Conservation (phyloP, 2,329 filamentous ascomycete genomes). For the Fusarium pseudoanthophilum region DNA sequence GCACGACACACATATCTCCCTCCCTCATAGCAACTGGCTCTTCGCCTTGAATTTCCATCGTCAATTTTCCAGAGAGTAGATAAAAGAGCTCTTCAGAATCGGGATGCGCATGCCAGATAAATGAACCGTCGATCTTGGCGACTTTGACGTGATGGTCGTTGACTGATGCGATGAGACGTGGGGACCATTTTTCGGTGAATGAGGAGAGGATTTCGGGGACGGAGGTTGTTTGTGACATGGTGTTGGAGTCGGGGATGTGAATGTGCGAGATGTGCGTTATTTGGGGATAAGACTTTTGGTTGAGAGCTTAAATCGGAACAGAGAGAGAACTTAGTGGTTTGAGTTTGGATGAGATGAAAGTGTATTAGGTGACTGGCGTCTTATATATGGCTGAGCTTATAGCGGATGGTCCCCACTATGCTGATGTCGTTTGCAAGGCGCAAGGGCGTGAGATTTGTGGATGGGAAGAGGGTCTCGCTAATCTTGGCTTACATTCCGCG, state of each 20-base stretch:
- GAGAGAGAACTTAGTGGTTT: not conserved
- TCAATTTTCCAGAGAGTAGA: slow-evolving; percentile 50
- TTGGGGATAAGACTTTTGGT: rapidly evolving
- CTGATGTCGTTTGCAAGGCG: slow-evolving; percentile 13
- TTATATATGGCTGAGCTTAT: not conserved
- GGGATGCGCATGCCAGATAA: slow-evolving; percentile 55
- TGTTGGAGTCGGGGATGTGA: not conserved
- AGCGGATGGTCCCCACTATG: not conserved
- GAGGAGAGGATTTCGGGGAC: slow-evolving; percentile 43
- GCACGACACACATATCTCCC: slow-evolving; percentile 51
- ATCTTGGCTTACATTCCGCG: not conserved
- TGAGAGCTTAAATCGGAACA: too few species aligned
- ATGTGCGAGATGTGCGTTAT: too few species aligned
- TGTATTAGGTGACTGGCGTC: not conserved
- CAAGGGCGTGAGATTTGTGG: slow-evolving; percentile 9
- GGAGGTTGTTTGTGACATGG: slow-evolving; percentile 36
- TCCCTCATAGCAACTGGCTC: slow-evolving; percentile 45
- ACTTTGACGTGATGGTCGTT: slow-evolving; percentile 55
- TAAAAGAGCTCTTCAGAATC: slow-evolving; percentile 57
- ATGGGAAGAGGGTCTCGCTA: not conserved
- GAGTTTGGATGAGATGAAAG: not conserved
- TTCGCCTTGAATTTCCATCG: slow-evolving; percentile 48
- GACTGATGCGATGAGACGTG: slow-evolving; percentile 47
- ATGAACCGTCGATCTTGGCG: slow-evolving; percentile 52
- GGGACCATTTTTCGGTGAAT: slow-evolving; percentile 47